These are phyloP conservation scores for Bathelium albidoporum DNA, from an alignment of 495 filamentous ascomycete genomes.

Conservation along the genomic window DNA sequence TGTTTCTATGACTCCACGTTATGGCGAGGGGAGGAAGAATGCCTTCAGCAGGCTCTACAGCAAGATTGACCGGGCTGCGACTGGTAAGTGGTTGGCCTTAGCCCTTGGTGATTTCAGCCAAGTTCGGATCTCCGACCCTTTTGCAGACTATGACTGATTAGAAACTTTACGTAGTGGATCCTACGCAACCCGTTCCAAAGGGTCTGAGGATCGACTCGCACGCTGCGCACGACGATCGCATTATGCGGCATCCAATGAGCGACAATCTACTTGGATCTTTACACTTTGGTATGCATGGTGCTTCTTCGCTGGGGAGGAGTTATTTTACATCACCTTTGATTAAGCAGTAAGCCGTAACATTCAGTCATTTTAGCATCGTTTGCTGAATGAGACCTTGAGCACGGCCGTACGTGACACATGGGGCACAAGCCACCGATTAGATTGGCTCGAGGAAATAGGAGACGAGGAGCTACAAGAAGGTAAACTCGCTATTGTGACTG, in stretches of 20 bases:
- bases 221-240: background rate
- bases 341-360: too few species aligned
- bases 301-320: background rate
- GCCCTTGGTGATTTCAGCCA: background rate
- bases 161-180: background rate
- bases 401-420: background rate
- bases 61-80: conserved; percentile 12
- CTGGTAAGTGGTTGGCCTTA: background rate
- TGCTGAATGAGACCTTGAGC: background rate
- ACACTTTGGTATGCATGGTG: background rate
- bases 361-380: background rate
- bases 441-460: background rate
- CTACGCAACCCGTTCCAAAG: background rate
- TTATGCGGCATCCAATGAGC: background rate
- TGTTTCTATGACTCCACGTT: conserved; percentile 24
- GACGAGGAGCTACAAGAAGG: background rate
- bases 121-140: background rate
- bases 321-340: background rate
- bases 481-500: background rate
- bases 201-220: background rate
- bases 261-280: background rate
- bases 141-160: background rate
- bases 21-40: conserved; percentile 20
- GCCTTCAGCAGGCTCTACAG: conserved; percentile 23
- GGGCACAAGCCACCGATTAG: background rate